Conservation (phyloP, 495 filamentous ascomycete genomes). For the Opeltia flavorubescens region DNA sequence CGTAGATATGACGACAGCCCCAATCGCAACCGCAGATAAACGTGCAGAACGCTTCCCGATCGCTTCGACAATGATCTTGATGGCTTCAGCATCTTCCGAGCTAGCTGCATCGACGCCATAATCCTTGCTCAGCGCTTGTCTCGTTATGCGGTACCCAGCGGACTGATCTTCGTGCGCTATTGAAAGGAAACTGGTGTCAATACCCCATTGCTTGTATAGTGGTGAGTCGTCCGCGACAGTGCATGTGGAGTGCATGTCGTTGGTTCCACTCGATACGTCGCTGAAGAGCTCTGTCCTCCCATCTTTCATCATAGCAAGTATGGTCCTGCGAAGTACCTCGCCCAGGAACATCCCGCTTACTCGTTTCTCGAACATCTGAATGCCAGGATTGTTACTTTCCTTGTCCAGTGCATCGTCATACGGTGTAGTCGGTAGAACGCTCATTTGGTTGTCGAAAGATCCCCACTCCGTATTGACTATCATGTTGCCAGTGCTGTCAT, state of each 20-base stretch:
- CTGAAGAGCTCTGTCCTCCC: slow-evolving; percentile 50
- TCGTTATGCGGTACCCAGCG: slow-evolving; percentile 45
- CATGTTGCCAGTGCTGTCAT: slow-evolving; percentile 80
- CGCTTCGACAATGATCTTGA: slow-evolving; percentile 66
- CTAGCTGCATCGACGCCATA: slow-evolving; percentile 57
- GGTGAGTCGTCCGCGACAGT: slow-evolving; percentile 45
- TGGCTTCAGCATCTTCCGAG: slow-evolving; percentile 65
- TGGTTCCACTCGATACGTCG: slow-evolving; percentile 46
- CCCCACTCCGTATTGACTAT: slow-evolving; percentile 98
- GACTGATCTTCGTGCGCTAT: slow-evolving; percentile 63
- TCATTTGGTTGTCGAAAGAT: slow-evolving; percentile 88
- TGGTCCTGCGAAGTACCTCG: slow-evolving; percentile 71
- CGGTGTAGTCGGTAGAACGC: slow-evolving; percentile 67
- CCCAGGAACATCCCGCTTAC: slow-evolving; percentile 97
- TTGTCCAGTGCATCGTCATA: slow-evolving; percentile 72
- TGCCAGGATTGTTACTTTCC: slow-evolving; percentile 77
- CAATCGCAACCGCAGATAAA: slow-evolving; percentile 76
- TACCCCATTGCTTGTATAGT: slow-evolving; percentile 70
- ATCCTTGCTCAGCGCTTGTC: slow-evolving; percentile 60
- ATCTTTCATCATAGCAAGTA: slow-evolving; percentile 53
- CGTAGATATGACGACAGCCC: slow-evolving; percentile 62
- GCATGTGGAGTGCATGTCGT: slow-evolving; percentile 54
- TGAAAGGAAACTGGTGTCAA: slow-evolving; percentile 79
- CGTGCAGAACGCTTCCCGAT: slow-evolving; percentile 80
- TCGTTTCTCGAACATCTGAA: slow-evolving; percentile 98